These are phyloP conservation scores for Mycena vitilis DNA, from an alignment of 768 basidiomycete species.

Conservation along the genomic window DNA sequence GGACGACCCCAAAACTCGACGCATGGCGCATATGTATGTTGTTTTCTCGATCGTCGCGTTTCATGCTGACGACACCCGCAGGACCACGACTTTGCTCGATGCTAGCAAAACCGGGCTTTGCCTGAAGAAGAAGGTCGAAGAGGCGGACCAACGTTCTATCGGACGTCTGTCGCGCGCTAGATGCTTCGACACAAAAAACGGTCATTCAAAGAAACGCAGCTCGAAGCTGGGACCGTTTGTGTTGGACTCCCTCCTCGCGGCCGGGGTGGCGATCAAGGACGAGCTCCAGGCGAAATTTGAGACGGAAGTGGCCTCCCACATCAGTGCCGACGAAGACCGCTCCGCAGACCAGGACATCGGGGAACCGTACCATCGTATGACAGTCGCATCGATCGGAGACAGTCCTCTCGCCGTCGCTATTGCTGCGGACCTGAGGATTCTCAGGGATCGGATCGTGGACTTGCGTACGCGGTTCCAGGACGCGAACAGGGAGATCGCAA, in stretches of 20 bases:
- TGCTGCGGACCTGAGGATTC: slow-evolving; percentile 3
- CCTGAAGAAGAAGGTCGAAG: slow-evolving; percentile 45
- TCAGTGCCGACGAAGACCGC: not conserved
- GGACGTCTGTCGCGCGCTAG: slow-evolving; percentile 18
- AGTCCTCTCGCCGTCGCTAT: not conserved
- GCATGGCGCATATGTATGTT: slow-evolving; percentile 59
- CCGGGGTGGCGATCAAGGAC: not conserved
- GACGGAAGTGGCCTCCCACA: not conserved
- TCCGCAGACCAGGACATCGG: not conserved
- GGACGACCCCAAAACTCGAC: slow-evolving; percentile 48
- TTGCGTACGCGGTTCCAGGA: not conserved
- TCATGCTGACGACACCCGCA: slow-evolving; percentile 35
- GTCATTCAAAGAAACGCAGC: not conserved
- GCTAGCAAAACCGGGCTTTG: slow-evolving; percentile 61
- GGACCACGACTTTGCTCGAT: slow-evolving; percentile 63
- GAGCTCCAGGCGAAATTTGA: slow-evolving; percentile 14
- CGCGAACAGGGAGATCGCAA: not conserved
- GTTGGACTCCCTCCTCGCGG: slow-evolving; percentile 17
- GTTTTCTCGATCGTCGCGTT: not conserved
- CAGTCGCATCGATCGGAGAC: not conserved
- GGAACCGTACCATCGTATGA: not conserved
- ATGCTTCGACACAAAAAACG: slow-evolving; percentile 19
- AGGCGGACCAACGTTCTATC: slow-evolving; percentile 44
- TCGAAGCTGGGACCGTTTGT: slow-evolving; percentile 19
- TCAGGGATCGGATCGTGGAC: not conserved